phyloP scores from a whole-genome alignment of 2,329 filamentous ascomycete species.

The Blumeria graminis region DNA sequence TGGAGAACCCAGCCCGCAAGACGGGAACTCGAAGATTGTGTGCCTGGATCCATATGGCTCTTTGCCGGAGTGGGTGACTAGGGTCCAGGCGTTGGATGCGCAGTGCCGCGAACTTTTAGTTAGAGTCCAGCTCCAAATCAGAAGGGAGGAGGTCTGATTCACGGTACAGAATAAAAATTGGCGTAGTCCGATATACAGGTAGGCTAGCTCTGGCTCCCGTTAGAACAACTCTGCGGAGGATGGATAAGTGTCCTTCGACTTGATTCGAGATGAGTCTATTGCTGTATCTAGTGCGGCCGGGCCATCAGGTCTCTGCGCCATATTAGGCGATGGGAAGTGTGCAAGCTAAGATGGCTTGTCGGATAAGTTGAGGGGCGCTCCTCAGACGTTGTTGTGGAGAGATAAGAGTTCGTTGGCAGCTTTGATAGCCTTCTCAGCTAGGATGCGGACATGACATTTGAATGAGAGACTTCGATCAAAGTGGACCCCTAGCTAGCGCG shows the following conservation, averaged over 20 bases:
- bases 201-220: not conserved
- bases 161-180: not conserved
- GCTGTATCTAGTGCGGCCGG: no score
- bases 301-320: not conserved
- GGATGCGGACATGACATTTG: not conserved
- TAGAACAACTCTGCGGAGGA: not conserved
- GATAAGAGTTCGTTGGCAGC: not conserved
- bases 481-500: not conserved
- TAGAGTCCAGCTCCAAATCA: no score
- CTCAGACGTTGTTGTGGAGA: not conserved
- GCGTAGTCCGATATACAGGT: not conserved
- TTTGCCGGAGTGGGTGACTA: no score
- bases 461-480: not conserved
- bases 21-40: no score
- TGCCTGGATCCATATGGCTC: no score
- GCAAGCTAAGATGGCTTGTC: not conserved
- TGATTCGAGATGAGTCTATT: no score
- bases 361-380: not conserved
- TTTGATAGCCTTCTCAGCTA: not conserved
- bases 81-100: no score
- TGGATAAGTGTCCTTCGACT: not conserved
- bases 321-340: not conserved
- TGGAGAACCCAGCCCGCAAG: no score
- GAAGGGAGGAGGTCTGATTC: not conserved
- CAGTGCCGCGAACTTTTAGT: no score